A percentile compares a stretch with the other conserved stretches of the same genome.
phyloP scores from a whole-genome alignment of 2,329 filamentous ascomycete species.

The Botrytis porri region DNA sequence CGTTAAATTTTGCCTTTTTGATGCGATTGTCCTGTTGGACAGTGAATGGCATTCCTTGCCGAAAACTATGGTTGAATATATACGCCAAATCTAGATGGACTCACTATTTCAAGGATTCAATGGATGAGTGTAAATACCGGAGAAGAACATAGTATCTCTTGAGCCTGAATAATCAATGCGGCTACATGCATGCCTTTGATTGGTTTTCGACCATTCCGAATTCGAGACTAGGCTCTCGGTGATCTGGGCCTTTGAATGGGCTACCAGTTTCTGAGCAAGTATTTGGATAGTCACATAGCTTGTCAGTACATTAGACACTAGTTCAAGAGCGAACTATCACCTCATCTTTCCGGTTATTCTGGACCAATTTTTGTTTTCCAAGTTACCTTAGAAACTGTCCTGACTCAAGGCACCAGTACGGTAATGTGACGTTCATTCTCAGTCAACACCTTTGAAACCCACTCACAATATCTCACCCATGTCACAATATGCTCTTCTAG shows the following conservation, averaged over 20 bases:
- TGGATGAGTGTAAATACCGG: too few species aligned
- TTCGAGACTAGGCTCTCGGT: neutral
- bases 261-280: neutral
- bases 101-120: neutral
- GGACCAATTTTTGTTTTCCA: neutral
- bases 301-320: neutral
- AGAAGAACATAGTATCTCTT: neutral
- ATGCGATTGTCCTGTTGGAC: neutral
- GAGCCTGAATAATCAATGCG: neutral
- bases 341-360: neutral
- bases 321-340: neutral
- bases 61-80: too few species aligned
- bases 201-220: neutral
- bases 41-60: neutral
- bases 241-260: neutral
- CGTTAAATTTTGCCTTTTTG: too few species aligned
- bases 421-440: neutral
- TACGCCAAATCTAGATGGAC: neutral
- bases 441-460: too few species aligned
- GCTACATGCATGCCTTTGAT: neutral
- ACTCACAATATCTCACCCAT: too few species aligned
- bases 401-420: neutral
- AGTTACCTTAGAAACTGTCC: neutral
- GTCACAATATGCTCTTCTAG: neutral
- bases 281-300: neutral